Base-by-base conservation (phyloP, 1,284 basidiomycete species). In the Sporisorium reilianum region DNA sequence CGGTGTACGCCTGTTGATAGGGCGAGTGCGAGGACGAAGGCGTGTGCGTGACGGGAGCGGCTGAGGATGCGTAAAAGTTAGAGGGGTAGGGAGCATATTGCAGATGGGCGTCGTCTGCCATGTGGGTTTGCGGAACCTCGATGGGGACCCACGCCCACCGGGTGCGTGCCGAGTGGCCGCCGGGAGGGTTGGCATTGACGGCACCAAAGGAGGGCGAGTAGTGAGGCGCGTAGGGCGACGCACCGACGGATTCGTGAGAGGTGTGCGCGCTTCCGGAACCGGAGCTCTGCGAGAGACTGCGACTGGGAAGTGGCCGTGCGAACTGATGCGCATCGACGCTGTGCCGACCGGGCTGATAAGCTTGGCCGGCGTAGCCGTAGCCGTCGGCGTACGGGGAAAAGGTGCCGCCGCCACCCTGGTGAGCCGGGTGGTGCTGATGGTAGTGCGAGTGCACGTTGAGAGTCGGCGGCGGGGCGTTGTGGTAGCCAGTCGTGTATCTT, bases 121-220 rank as follows among this genome's bases (percentile, higher is more conserved):
- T 55, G 64, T 73, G 64, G 67, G 61, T 25, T 54, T 64, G 64
- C 9, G 70, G 55, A 34, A 73, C 65, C 41, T 73, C 70, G 23
- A 73, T 60, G 6, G 59, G 70, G n/a, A 73, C 70, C 70, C 70
- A 73, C 22, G 70, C 70, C 70, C 70, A 73, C 55, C 70, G 68
- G n/a, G 64, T 73, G 50, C 64, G 70, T 38, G 54, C 64, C 20
- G 58, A 36, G 36, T 67, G 70, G 25, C 48, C 61, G 26, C 28
- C 26, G 22, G 60, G 44, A 59, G 64, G 64, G 45, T 58, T 57
- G 1, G 55, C 36, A 62, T 50, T 62, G 45, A 62, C 70, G 22
- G 50, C 45, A 38, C 57, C 57, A n/a, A 40, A 68, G 36, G 64
- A 61, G n/a, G 64, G 49, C 16, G 60, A 42, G 25, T 56, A 68